These are phyloP conservation scores for Flaveria brownii DNA, from an alignment of 129 eudicot genomes.

Conservation along the genomic window DNA sequence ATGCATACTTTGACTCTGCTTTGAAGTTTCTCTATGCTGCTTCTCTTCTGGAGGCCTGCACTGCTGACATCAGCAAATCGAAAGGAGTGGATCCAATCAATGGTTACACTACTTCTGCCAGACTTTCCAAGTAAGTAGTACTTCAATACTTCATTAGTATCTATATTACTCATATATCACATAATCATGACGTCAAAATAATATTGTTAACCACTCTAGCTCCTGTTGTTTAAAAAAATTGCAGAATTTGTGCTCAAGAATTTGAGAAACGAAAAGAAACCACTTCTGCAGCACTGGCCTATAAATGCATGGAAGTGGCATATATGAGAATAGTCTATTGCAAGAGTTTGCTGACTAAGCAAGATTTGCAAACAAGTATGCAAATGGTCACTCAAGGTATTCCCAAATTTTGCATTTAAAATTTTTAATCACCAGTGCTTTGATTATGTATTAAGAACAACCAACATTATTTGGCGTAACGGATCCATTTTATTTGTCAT, in stretches of 20 bases:
- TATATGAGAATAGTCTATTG: slow-evolving; percentile 71
- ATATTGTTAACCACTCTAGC: background rate
- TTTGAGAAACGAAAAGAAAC: slow-evolving; percentile 61
- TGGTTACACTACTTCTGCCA: slow-evolving; percentile 59
- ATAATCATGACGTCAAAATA: background rate
- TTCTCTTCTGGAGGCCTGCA: slow-evolving; percentile 61
- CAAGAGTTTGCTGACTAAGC: slow-evolving; percentile 48
- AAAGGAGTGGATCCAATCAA: slow-evolving; percentile 53
- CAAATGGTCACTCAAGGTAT: slow-evolving; percentile 71
- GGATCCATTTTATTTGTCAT: background rate
- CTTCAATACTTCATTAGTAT: background rate
- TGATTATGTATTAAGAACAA: background rate
- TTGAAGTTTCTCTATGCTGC: slow-evolving; percentile 81
- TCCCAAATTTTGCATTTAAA: slow-evolving; percentile 1
- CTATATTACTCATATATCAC: background rate
- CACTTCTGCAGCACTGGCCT: slow-evolving; percentile 83
- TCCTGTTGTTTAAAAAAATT: background rate
- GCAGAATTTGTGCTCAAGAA: slow-evolving; percentile 77
- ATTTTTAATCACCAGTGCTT: background rate
- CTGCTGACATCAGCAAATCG: slow-evolving; percentile 38
- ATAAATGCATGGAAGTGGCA: slow-evolving; percentile 96
- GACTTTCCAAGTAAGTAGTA: slow-evolving; percentile 65
- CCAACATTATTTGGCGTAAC: no score
- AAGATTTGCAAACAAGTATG: slow-evolving; percentile 69
- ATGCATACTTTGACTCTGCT: slow-evolving; percentile 71